Percentiles rank a stretch among this genome's conserved stretches.
phyloP scores from a whole-genome alignment of 1,284 basidiomycete genomes.

The Ustilago loliicola region DNA sequence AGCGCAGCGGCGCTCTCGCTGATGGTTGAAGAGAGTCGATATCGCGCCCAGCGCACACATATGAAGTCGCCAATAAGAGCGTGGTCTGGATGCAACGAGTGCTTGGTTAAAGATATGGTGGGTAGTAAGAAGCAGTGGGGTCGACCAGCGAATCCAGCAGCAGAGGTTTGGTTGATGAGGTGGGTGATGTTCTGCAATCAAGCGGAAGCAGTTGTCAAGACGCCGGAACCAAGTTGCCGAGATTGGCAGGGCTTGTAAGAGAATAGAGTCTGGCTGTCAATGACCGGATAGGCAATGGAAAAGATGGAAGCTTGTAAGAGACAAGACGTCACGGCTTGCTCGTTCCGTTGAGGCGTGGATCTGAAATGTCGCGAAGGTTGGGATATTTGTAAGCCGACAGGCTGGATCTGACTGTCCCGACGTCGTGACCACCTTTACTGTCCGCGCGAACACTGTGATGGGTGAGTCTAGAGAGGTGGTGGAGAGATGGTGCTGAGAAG shows the following conservation, averaged over 20 bases:
- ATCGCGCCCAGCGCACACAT: too few relatives aligned
- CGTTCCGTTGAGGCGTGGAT: background rate
- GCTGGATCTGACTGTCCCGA: background rate
- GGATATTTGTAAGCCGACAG: background rate
- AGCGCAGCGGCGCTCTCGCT: slow-evolving; percentile 9
- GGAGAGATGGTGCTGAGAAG: background rate
- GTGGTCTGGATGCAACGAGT: background rate
- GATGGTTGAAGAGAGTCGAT: background rate
- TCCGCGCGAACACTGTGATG: background rate
- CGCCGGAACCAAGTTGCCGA: slow-evolving; percentile 3
- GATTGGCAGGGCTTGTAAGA: background rate
- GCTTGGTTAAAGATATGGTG: background rate
- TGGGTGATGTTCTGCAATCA: background rate
- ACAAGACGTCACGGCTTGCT: slow-evolving; percentile 4
- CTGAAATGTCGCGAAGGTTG: slow-evolving; percentile 38
- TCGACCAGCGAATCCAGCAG: slow-evolving; percentile 26
- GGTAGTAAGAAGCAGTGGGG: background rate
- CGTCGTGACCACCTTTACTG: background rate
- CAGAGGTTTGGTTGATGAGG: background rate
- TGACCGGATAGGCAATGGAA: background rate
- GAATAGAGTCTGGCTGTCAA: background rate
- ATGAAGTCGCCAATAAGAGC: too few relatives aligned
- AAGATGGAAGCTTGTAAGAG: background rate
- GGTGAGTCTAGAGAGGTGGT: background rate
- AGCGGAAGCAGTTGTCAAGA: background rate